Conservation (phyloP, 163 green algal species). For the Scenedesmus sp. region DNA sequence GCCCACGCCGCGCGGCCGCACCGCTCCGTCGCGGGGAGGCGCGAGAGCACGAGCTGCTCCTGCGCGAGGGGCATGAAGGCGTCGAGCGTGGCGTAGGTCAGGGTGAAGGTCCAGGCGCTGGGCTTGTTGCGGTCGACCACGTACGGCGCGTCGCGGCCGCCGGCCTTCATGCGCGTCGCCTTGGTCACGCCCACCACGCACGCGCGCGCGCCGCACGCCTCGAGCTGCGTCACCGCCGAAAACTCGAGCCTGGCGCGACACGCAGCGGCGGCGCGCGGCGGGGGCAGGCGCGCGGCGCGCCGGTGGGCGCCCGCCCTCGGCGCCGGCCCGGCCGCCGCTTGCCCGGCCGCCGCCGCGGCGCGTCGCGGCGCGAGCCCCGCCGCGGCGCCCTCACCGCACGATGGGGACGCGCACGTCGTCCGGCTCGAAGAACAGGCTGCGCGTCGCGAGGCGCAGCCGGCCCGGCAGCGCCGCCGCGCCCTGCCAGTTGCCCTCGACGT, state of each 20-base stretch:
- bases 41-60: constrained; percentile 70
- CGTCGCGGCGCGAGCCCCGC: too few relatives aligned
- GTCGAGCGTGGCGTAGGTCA: constrained; percentile 72
- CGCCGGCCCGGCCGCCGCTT: too few relatives aligned
- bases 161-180: constrained; percentile 68
- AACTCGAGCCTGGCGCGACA: constrained; percentile 67
- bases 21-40: constrained; percentile 62
- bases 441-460: constrained; percentile 82
- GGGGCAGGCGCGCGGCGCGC: too few relatives aligned
- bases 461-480: constrained; percentile 63
- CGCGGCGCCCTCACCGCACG: too few relatives aligned
- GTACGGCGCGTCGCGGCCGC: constrained; percentile 78
- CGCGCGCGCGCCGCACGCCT: constrained; percentile 39
- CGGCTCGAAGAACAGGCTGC: constrained; percentile 92
- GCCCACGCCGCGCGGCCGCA: background rate
- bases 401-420: constrained; percentile 89
- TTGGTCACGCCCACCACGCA: constrained; percentile 55
- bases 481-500: constrained; percentile 55
- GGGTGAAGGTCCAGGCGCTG: constrained; percentile 74
- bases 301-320: too few relatives aligned
- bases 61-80: constrained; percentile 72
- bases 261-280: too few relatives aligned
- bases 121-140: constrained; percentile 52
- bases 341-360: too few relatives aligned
- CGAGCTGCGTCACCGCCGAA: constrained; percentile 51